These are phyloP conservation scores for Neohortaea acidophila DNA, from an alignment of 495 filamentous ascomycete genomes.

Conservation along the genomic window DNA sequence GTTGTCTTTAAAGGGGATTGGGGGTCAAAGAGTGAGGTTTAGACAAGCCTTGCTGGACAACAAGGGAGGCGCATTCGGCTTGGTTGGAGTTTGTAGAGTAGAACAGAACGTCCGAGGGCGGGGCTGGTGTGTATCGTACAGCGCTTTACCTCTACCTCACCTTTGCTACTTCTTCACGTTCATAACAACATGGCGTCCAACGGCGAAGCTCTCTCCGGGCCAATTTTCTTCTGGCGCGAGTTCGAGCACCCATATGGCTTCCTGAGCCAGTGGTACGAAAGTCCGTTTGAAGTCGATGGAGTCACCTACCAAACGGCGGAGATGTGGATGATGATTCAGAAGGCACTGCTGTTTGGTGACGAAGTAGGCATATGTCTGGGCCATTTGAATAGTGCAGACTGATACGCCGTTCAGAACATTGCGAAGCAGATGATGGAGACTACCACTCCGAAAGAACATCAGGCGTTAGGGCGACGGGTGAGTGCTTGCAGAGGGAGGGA, in stretches of 20 bases:
- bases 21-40: slow-evolving; percentile 18
- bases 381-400: background rate
- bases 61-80: no score
- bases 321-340: slow-evolving; percentile 32
- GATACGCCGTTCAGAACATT: slow-evolving; percentile 10
- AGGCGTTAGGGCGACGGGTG: slow-evolving; percentile 38
- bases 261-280: slow-evolving; percentile 26
- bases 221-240: slow-evolving; percentile 23
- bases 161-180: no score
- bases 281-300: slow-evolving; percentile 20
- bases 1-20: background rate
- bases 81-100: no score
- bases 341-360: slow-evolving; percentile 27
- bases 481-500: no score
- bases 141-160: no score
- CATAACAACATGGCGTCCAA: no score
- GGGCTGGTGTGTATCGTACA: no score
- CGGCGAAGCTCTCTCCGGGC: slow-evolving; percentile 4
- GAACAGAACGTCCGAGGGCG: no score
- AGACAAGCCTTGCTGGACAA: no score
- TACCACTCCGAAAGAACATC: slow-evolving; percentile 28
- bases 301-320: slow-evolving; percentile 24
- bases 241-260: slow-evolving; percentile 23
- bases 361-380: slow-evolving; percentile 13
- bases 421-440: slow-evolving; percentile 25